These are phyloP conservation scores for Brassica hybrid DNA, from an alignment of 441 rosid genomes.

Conservation along the genomic window DNA sequence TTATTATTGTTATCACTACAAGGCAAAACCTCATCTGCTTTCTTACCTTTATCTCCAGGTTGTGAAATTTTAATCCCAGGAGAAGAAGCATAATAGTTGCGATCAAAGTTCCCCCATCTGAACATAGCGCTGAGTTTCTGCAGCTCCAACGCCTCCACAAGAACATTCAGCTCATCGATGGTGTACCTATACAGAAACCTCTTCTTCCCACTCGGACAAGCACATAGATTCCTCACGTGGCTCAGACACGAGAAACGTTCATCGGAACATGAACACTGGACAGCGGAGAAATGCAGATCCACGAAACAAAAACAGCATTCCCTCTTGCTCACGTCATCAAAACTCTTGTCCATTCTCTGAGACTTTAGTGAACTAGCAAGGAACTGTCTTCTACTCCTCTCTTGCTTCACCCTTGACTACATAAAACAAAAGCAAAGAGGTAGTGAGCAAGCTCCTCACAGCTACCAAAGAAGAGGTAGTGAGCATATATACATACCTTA, in stretches of 20 bases:
- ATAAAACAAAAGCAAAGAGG: background rate
- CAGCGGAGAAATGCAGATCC: constrained; percentile 80
- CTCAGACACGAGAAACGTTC: constrained; percentile 61
- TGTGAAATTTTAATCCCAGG: constrained; percentile 25
- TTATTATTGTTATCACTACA: background rate
- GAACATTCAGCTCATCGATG: constrained; percentile 57
- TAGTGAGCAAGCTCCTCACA: background rate
- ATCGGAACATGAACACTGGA: constrained; percentile 58
- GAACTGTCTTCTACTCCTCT: constrained; percentile 53
- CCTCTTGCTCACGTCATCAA: constrained; percentile 54
- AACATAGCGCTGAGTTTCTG: constrained; percentile 62
- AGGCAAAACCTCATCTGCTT: constrained; percentile 18
- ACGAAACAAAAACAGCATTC: constrained; percentile 66
- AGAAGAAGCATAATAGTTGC: constrained; percentile 35
- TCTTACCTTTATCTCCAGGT: constrained; percentile 23
- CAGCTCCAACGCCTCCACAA: constrained; percentile 70
- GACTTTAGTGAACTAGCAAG: constrained; percentile 47
- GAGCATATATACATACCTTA: constrained; percentile 62
- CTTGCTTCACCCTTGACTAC: constrained; percentile 61
- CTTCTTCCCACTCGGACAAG: constrained; percentile 63
- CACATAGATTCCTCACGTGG: constrained; percentile 74
- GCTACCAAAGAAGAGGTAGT: constrained; percentile 1
- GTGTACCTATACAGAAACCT: constrained; percentile 57
- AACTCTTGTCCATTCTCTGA: constrained; percentile 56
- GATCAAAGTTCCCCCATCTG: constrained; percentile 60